phyloP scores from a whole-genome alignment of 768 basidiomycete species.

The Sutorius australiensis region DNA sequence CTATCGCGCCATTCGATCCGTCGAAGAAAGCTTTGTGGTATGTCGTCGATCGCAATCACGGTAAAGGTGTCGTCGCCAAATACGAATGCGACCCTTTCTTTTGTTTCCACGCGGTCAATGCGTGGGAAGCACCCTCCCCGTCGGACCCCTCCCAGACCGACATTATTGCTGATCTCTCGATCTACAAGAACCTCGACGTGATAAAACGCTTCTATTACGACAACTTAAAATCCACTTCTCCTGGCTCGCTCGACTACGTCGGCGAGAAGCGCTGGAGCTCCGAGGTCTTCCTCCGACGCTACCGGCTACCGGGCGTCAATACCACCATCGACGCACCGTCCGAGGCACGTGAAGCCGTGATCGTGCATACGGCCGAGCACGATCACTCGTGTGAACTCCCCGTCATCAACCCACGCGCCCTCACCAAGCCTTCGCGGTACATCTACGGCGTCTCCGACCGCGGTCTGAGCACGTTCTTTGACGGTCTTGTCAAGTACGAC shows the following conservation, averaged over 20 bases:
- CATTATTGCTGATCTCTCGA: constrained; percentile 35
- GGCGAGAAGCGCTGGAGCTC: constrained; percentile 18
- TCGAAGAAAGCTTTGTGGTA: constrained; percentile 33
- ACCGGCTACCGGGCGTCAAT: constrained; percentile 27
- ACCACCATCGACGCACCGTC: constrained; percentile 12
- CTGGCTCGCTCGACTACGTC: constrained; percentile 23
- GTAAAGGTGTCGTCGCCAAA: constrained; percentile 35
- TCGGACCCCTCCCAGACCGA: constrained; percentile 27
- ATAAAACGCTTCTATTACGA: constrained; percentile 33
- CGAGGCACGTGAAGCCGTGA: constrained; percentile 17
- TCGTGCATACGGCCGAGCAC: constrained; percentile 20
- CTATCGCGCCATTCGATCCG: constrained; percentile 32
- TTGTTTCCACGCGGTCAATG: constrained; percentile 39
- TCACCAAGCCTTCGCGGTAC: constrained; percentile 32
- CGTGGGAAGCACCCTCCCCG: constrained; percentile 31
- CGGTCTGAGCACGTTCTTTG: constrained; percentile 30
- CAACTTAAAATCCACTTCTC: constrained; percentile 24
- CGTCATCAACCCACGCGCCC: constrained; percentile 30
- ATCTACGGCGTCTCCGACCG: constrained; percentile 31
- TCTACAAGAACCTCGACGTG: constrained; percentile 32
- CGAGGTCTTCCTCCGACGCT: constrained; percentile 29
- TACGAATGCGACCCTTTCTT: constrained; percentile 38
- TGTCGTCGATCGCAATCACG: constrained; percentile 35
- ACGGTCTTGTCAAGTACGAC: constrained; percentile 37
- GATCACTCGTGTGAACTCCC: constrained; percentile 36